A percentile compares a stretch with the other conserved stretches of the same genome.
Conservation (phyloP, 345 rosid species). For the Boechera divaricarpa region DNA sequence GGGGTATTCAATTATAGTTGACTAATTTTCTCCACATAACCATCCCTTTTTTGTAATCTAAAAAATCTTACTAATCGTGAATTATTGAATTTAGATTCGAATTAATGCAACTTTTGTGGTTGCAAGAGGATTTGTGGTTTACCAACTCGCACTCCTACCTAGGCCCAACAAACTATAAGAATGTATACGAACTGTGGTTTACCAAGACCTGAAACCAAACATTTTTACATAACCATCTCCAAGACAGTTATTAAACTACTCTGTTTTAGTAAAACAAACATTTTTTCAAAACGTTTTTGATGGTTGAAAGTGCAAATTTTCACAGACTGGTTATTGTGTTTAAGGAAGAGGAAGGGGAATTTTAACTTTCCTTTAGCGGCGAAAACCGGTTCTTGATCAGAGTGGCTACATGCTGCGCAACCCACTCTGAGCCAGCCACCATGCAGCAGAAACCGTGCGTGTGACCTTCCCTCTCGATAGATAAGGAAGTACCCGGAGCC, state of each 20-base stretch:
- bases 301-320: neutral
- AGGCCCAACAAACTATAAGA: no score
- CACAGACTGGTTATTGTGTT: conserved; percentile 16
- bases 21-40: neutral
- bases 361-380: conserved; percentile 14
- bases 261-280: conserved; percentile 21
- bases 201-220: neutral
- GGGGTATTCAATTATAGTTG: conserved; percentile 15
- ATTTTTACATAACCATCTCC: conserved; percentile 8
- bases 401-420: conserved; percentile 63
- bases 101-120: neutral
- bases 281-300: neutral
- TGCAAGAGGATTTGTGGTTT: neutral
- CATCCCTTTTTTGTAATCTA: neutral
- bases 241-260: neutral
- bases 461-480: conserved; percentile 85
- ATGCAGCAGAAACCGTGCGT: conserved; percentile 76
- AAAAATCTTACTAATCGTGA: conserved; percentile 3
- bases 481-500: conserved; percentile 56
- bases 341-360: neutral
- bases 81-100: neutral
- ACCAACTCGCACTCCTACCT: neutral
- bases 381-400: conserved; percentile 53
- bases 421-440: conserved; percentile 81
- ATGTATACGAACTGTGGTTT: no score